phyloP scores from a whole-genome alignment of 176 grass and related monocot species.

The Elaeis guineensis region DNA sequence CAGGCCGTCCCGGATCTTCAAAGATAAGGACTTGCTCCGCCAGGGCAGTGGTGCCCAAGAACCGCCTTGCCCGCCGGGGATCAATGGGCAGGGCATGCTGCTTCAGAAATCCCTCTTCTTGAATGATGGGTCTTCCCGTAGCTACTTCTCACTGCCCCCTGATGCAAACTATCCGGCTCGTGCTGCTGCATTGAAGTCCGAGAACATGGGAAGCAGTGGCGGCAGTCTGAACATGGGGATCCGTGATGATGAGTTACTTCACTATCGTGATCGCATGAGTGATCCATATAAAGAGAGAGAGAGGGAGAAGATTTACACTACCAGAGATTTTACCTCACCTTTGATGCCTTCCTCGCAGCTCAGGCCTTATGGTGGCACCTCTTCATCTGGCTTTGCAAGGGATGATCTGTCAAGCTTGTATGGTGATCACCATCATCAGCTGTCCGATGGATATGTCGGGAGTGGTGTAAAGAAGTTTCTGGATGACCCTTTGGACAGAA shows the following conservation, averaged over 20 bases:
- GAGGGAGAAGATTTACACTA: constrained; percentile 30
- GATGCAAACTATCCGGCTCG: constrained; percentile 27
- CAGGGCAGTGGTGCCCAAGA: no score
- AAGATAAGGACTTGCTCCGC: no score
- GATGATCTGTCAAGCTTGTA: constrained; percentile 13
- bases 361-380: constrained; percentile 40
- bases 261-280: constrained; percentile 10
- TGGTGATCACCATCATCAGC: constrained; percentile 13
- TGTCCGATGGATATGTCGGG: constrained; percentile 15
- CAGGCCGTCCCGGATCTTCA: no score
- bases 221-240: background rate
- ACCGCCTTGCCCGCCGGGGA: no score
- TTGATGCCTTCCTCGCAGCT: constrained; percentile 11
- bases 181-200: constrained; percentile 1
- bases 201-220: constrained; percentile 6
- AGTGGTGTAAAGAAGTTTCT: constrained; percentile 29
- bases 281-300: constrained; percentile 25
- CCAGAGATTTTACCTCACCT: constrained; percentile 26
- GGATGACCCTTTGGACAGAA: constrained; percentile 14
- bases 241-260: constrained; percentile 14
- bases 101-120: constrained; percentile 24
- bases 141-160: constrained; percentile 18
- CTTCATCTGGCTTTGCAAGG: constrained; percentile 34
- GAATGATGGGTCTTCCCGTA: constrained; percentile 5
- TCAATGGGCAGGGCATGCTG: constrained; percentile 13